Percentiles rank a stretch among this genome's conserved stretches.
phyloP scores from a whole-genome alignment of 2,329 filamentous ascomycete genomes.

The Macrophomina phaseolina region DNA sequence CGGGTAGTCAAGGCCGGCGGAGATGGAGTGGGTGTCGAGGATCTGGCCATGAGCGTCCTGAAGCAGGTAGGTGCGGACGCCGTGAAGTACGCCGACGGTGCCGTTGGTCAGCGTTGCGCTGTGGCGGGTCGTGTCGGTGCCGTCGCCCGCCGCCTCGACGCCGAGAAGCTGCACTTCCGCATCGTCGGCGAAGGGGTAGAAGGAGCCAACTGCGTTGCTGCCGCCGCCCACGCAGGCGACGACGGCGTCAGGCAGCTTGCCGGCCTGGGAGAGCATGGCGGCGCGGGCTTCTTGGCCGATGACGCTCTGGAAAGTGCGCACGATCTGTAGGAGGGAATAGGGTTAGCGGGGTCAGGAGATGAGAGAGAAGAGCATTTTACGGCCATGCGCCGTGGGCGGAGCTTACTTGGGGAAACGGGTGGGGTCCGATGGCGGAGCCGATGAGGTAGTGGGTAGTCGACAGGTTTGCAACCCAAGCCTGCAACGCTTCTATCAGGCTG shows the following conservation, averaged over 20 bases:
- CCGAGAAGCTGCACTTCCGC: slow-evolving; percentile 84
- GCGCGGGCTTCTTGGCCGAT: slow-evolving; percentile 94
- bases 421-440: slow-evolving; percentile 94
- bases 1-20: slow-evolving; percentile 94
- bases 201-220: slow-evolving; percentile 96
- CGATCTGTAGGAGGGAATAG: slow-evolving; percentile 59
- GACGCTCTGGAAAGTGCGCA: slow-evolving; percentile 95
- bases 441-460: slow-evolving; percentile 98
- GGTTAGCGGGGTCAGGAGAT: neutral
- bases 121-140: slow-evolving; percentile 83
- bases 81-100: slow-evolving; percentile 90
- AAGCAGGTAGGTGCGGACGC: slow-evolving; percentile 92
- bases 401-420: slow-evolving; percentile 75
- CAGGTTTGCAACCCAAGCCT: slow-evolving; percentile 91
- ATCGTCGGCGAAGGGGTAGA: slow-evolving; percentile 92
- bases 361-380: neutral
- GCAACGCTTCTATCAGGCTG: slow-evolving; percentile 70
- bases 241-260: slow-evolving; percentile 92
- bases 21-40: slow-evolving; percentile 92
- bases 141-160: slow-evolving; percentile 94
- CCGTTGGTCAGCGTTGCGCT: slow-evolving; percentile 87
- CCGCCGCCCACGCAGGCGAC: slow-evolving; percentile 97
- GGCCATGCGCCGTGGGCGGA: neutral
- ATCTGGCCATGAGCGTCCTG: slow-evolving; percentile 95
- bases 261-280: slow-evolving; percentile 83